Percentiles rank a stretch among this genome's conserved stretches.
Evolutionary conservation across 2,329 filamentous ascomycete species (phyloP).

Genomic region (Hypoxylon sp.): DNA sequence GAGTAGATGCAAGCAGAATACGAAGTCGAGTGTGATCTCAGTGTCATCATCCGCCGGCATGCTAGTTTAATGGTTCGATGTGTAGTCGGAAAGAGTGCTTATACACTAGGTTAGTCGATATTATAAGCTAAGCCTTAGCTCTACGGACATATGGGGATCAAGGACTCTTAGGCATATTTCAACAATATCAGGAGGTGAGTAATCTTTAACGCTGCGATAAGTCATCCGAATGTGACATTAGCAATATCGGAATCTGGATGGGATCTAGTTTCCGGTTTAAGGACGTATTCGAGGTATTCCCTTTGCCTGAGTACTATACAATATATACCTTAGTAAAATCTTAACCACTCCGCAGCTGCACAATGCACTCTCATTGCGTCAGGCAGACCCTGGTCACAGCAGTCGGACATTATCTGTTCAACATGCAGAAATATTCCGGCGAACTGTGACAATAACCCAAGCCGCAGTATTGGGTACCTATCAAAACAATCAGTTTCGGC

Average conservation of each 20-base stretch:
- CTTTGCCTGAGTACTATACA: neutral
- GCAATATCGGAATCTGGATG: neutral
- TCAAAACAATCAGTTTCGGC: neutral
- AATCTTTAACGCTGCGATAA: neutral
- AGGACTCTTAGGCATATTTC: neutral
- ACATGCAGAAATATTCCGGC: constrained; percentile 25
- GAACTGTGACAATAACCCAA: neutral
- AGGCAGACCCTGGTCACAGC: constrained; percentile 4
- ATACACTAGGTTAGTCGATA: neutral
- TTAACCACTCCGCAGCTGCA: neutral
- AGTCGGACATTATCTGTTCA: constrained; percentile 33
- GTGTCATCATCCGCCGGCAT: neutral
- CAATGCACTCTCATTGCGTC: constrained; percentile 14
- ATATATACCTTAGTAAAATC: neutral
- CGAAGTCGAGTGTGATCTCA: neutral
- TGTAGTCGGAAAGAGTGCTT: neutral
- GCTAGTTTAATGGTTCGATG: neutral
- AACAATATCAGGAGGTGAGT: neutral
- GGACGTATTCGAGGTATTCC: neutral
- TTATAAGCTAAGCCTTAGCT: neutral
- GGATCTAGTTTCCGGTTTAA: neutral
- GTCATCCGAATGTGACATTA: neutral
- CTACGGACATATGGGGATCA: neutral
- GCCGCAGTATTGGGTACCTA: neutral
- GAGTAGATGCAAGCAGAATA: neutral